Percentiles rank a stretch among this genome's conserved stretches.
phyloP scores from a whole-genome alignment of 768 basidiomycete genomes.

The Tubosaeta sp. region DNA sequence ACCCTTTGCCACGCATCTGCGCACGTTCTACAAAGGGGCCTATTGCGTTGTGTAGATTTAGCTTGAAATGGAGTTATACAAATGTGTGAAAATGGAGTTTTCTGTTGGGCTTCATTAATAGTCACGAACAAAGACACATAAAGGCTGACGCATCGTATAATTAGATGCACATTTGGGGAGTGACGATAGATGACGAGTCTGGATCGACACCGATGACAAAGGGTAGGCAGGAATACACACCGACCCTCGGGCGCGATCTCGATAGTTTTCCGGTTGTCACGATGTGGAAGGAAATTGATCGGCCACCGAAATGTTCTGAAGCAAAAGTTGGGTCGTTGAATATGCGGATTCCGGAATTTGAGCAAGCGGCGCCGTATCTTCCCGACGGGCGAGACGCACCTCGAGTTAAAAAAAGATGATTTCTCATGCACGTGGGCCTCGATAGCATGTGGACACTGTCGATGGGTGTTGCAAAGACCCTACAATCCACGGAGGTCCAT shows the following conservation, averaged over 20 bases:
- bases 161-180: background rate
- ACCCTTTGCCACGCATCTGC: background rate
- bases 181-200: background rate
- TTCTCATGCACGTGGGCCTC: background rate
- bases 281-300: background rate
- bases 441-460: background rate
- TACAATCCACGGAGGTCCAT: background rate
- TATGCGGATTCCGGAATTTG: background rate
- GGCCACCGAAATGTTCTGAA: background rate
- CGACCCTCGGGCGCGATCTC: background rate
- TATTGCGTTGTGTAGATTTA: background rate
- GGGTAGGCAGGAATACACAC: background rate
- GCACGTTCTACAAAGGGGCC: background rate
- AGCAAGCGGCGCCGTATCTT: too few species aligned
- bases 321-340: background rate
- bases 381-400: too few species aligned
- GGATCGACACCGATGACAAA: slow-evolving; percentile 1
- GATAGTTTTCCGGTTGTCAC: too few species aligned
- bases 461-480: background rate
- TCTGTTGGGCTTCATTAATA: background rate
- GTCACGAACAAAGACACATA: too few species aligned
- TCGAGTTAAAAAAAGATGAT: background rate
- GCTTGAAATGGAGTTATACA: background rate
- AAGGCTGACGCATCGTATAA: background rate
- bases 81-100: too few species aligned